phyloP scores from a whole-genome alignment of 106 monocot species.

The Acanthochlamys bracteata region DNA sequence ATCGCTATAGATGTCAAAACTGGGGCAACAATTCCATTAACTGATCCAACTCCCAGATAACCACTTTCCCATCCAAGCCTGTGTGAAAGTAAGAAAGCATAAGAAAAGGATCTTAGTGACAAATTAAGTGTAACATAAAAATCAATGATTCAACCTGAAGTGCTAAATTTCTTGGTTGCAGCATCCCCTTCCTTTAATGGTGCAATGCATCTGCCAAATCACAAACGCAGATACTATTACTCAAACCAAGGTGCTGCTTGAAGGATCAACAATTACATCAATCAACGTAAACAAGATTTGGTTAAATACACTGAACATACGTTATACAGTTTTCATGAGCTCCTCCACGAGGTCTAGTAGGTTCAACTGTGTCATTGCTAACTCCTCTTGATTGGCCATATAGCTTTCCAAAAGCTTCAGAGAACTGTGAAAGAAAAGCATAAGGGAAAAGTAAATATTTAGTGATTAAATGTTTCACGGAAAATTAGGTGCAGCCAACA shows the following conservation, averaged over 20 bases:
- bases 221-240: not conserved
- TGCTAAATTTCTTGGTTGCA: constrained; percentile 61
- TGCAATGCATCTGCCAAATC: constrained; percentile 51
- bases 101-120: not conserved
- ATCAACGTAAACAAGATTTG: no score
- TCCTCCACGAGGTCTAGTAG: constrained; percentile 57
- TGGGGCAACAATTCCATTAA: constrained; percentile 14
- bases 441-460: not conserved
- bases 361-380: constrained; percentile 51
- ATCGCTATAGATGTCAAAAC: no score
- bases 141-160: constrained; percentile 50
- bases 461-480: no score
- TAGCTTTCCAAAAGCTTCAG: constrained; percentile 92
- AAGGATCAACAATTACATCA: not conserved
- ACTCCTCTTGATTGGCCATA: constrained; percentile 70
- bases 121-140: no score
- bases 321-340: constrained; percentile 95
- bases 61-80: constrained; percentile 92
- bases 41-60: constrained; percentile 66
- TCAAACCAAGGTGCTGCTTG: not conserved
- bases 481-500: no score
- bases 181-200: constrained; percentile 49
- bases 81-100: not conserved
- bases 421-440: constrained; percentile 45
- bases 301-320: constrained; percentile 24